These are phyloP conservation scores for Phytopythium vexans DNA, from an alignment of 352 stramenopile species.

Conservation along the genomic window DNA sequence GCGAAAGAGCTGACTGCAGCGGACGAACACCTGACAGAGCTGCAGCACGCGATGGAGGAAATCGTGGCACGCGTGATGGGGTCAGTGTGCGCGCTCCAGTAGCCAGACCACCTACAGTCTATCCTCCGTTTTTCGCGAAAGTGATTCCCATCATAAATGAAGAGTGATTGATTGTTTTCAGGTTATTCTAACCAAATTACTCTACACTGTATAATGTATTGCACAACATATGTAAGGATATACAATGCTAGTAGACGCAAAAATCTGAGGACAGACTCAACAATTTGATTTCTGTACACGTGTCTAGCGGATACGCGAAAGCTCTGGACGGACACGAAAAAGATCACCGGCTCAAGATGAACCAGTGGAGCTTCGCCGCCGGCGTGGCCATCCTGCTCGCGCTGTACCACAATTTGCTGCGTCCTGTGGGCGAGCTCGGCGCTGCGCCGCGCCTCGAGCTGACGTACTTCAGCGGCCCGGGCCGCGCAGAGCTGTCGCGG, in stretches of 20 bases:
- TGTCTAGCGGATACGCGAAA: no score
- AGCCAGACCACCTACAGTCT: not conserved
- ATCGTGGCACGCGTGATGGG: conserved; percentile 33
- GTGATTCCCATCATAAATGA: not conserved
- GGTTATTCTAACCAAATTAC: not conserved
- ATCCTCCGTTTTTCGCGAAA: not conserved
- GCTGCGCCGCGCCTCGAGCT: conserved; percentile 38
- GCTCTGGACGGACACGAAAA: not conserved
- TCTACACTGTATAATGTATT: no score
- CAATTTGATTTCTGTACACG: not conserved
- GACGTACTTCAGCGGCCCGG: conserved; percentile 62
- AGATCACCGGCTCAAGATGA: conserved; percentile 10
- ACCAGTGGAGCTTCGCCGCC: conserved; percentile 17
- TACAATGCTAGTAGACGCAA: no score
- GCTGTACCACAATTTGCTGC: conserved; percentile 26
- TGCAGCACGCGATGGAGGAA: conserved; percentile 43
- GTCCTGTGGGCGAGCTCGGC: conserved; percentile 3
- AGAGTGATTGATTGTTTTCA: not conserved
- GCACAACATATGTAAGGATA: no score
- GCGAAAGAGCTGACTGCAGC: conserved; percentile 7
- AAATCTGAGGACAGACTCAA: not conserved
- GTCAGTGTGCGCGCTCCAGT: conserved; percentile 41
- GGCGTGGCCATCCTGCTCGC: conserved; percentile 21
- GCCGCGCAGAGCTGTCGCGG: conserved; percentile 57
- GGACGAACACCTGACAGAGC: conserved; percentile 15